These are phyloP conservation scores for Didymella glomerata DNA, from an alignment of 2,329 filamentous ascomycete species.

Conservation along the genomic window DNA sequence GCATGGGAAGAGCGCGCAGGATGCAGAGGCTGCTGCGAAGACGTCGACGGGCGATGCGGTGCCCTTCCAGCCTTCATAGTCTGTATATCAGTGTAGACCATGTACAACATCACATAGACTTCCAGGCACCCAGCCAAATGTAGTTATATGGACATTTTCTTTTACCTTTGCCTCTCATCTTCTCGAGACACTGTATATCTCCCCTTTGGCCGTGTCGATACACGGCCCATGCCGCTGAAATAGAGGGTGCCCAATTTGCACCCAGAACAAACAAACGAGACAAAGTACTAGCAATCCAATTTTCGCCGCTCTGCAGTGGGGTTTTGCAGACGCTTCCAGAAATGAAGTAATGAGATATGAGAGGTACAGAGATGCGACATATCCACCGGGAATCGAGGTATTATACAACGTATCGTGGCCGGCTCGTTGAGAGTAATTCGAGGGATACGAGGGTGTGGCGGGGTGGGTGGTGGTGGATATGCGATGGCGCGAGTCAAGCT, in stretches of 20 bases:
- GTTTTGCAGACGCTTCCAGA: constrained; percentile 1
- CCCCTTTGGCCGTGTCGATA: neutral
- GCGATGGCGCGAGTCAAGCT: neutral
- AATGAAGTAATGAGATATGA: constrained; percentile 11
- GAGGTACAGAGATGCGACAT: constrained; percentile 9
- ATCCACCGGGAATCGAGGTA: constrained; percentile 27
- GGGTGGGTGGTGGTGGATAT: constrained; percentile 15
- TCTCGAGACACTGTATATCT: constrained; percentile 4
- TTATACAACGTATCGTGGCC: constrained; percentile 27
- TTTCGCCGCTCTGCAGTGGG: neutral
- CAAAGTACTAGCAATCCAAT: constrained; percentile 7
- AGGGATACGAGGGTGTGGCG: constrained; percentile 21
- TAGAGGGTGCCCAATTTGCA: constrained; percentile 1
- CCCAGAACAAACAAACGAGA: constrained; percentile 15
- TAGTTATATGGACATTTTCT: constrained; percentile 12
- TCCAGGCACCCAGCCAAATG: neutral
- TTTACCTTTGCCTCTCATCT: constrained; percentile 3
- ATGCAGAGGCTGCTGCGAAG: constrained; percentile 9
- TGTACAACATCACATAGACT: constrained; percentile 1
- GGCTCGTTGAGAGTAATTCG: constrained; percentile 22
- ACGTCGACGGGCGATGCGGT: constrained; percentile 6
- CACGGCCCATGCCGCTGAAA: constrained; percentile 8
- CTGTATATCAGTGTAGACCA: neutral
- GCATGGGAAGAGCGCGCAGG: neutral
- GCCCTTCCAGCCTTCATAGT: constrained; percentile 16